phyloP scores from a whole-genome alignment of 164 flowering plant species.

The Chloranthus sessilifolius region DNA sequence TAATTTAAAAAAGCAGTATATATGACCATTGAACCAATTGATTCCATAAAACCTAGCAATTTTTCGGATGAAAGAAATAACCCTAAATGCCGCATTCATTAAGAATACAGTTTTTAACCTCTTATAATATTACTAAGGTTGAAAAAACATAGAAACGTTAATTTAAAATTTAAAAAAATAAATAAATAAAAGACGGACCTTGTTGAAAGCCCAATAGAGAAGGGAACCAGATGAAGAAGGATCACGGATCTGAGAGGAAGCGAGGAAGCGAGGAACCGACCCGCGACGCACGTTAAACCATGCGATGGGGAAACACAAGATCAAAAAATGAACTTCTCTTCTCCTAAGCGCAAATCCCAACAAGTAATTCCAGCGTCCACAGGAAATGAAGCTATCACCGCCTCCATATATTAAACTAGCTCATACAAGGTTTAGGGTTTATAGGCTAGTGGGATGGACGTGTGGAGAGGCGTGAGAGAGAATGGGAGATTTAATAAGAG shows the following conservation, averaged over 20 bases:
- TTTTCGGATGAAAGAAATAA: no score
- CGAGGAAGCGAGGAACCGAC: slow-evolving; percentile 60
- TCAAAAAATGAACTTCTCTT: slow-evolving; percentile 49
- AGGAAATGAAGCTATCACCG: slow-evolving; percentile 62
- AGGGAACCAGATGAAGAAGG: slow-evolving; percentile 55
- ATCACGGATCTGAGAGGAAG: slow-evolving; percentile 71
- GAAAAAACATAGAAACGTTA: neutral
- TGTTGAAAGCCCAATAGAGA: slow-evolving; percentile 80
- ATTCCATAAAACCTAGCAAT: no score
- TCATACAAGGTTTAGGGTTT: no score
- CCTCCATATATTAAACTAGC: no score
- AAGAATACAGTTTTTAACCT: no score
- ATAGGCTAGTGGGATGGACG: no score
- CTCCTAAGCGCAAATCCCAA: slow-evolving; percentile 65
- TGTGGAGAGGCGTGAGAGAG: no score
- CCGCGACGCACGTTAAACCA: slow-evolving; percentile 56
- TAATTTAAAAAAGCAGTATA: no score
- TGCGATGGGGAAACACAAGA: slow-evolving; percentile 66
- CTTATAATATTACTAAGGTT: no score
- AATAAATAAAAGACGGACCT: slow-evolving; percentile 34
- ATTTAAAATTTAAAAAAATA: neutral
- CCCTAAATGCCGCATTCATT: no score
- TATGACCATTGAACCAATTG: no score
- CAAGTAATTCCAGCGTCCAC: slow-evolving; percentile 61
- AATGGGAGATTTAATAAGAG: no score